Evolutionary conservation across 176 grass and related monocot genomes (phyloP).

Genomic region (Avena eriantha): DNA sequence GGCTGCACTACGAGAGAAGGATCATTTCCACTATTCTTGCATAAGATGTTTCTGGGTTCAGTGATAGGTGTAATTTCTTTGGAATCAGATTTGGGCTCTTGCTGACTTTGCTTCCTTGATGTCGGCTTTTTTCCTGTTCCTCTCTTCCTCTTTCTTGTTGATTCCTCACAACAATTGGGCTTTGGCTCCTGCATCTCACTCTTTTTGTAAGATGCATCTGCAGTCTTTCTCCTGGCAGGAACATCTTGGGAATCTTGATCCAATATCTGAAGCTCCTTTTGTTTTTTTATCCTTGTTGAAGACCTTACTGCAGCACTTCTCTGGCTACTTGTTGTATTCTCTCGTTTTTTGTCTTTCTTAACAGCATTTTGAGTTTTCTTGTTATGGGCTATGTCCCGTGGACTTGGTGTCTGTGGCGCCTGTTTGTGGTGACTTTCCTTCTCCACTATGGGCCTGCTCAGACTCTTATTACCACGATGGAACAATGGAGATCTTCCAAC

Average conservation of each 20-base stretch:
- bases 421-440: conserved; percentile 16
- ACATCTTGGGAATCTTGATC: conserved; percentile 24
- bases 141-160: conserved; percentile 47
- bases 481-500: conserved; percentile 43
- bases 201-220: conserved; percentile 25
- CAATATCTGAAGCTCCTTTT: background rate
- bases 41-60: conserved; percentile 3
- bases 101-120: conserved; percentile 16
- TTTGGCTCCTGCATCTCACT: conserved; percentile 17
- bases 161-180: background rate
- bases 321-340: background rate
- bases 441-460: background rate
- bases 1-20: conserved; percentile 19
- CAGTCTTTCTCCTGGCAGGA: conserved; percentile 5
- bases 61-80: conserved; percentile 27
- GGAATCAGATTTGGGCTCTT: conserved; percentile 5
- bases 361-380: conserved; percentile 26
- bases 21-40: conserved; percentile 25
- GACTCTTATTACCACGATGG: conserved; percentile 5
- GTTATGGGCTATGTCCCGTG: background rate
- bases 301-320: conserved; percentile 25
- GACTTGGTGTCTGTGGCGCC: background rate
- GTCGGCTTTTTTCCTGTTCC: background rate
- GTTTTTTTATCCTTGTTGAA: conserved; percentile 7
- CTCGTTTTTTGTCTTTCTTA: conserved; percentile 15